Evolutionary conservation across 768 basidiomycete genomes (phyloP), one percentile per base, ranked within the genome.

Genomic region (Baorangia bicolor): DNA sequence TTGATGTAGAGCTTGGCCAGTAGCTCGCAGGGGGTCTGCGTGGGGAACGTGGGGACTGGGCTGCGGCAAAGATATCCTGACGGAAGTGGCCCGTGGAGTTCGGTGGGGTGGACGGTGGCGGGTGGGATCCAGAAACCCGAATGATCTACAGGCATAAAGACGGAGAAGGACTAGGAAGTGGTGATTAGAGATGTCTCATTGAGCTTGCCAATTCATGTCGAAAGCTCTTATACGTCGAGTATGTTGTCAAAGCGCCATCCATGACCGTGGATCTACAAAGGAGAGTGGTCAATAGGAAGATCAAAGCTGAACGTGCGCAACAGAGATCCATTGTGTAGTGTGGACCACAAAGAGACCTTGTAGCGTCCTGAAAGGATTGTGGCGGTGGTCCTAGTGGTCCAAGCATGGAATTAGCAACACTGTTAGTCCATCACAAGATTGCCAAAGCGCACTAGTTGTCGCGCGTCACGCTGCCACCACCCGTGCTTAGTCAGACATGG

Each of bases 21-120:
- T 7, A 64, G 43, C n/a, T 64, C 42, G 14, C 37, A 37, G 0
- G 64, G 61, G 16, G 25, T 51, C 35, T 6, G 31, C 12, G 3
- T 45, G 2, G 57, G 51, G 3, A n/a, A 9, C 5, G 34, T 1
- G 2, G 58, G 53, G 2, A 55, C 12, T 0, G 43, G 21, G 16
- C 20, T 13, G 0, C 5, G 30, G 34, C 49, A 44, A 5, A 14
- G 2, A 8, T 28, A 33, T 25, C 33, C 41, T 4, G 40, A 13
- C 2, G 56, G 42, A 49, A 49, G 46, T 5, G 33, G 51, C 2
- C 1, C 4, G 2, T 51, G 34, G 20, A 65, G 59, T 4, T 57
- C 35, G 8, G 16, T 30, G 1, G 55, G 63, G 2, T 31, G 18
- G 13, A 55, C 40, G 10, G 63, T 48, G 20, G 31, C 5, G 1